Base-by-base conservation (phyloP, 139 green algal genomes). In the Mychonastes homosphaera region DNA sequence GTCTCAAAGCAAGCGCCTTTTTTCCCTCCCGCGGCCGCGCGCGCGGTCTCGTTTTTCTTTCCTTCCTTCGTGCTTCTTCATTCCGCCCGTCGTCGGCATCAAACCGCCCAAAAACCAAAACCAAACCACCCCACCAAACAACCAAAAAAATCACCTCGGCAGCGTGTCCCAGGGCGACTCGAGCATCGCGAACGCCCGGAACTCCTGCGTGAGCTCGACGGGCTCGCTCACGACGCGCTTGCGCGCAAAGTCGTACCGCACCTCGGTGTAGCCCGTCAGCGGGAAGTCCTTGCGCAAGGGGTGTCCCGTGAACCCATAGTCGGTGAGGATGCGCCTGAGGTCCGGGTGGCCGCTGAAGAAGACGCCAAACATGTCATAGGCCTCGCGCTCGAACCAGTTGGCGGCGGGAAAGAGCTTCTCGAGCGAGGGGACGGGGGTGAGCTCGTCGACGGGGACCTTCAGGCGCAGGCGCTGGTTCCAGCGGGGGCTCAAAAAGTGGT, bases 281-380 rank as follows among this genome's bases (percentile, higher is more conserved):
- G 86, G 84, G 70, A 95, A 94, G 67, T 94, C 85, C 79, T 95
- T 94, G 56, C 84, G 79, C 56, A 94, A 68, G 27, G 86, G 84
- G 62, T 90, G 84, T 15, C 86, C 86, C 55, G 73, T 89, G 76
- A 84, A 95, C 38, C 85, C 87, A 67, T 95, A 92, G 73, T 95
- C 85, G 6, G 85, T 94, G 18, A 94, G 71, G 67, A 95, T 85
- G 58, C 85, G 77, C 38, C 87, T 79, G 56, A 95, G 75, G 70
- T 95, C 87, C 16, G 83, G 84, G 59, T 95, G 83, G 50, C 78
- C 75, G 27, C 53, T 71, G 78, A 94, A 95, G 58, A 89, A 89
- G 12, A 95, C 66, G 21, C 87, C 86, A 71, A 87, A 95, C 86
- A 95, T 94, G 70, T 95, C 85, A 78, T 79, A 95, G 5, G 80